Percentiles rank a stretch among this genome's conserved stretches.
Conservation (phyloP, 2,329 filamentous ascomycete species). For the Colletotrichum gloeosporioides region DNA sequence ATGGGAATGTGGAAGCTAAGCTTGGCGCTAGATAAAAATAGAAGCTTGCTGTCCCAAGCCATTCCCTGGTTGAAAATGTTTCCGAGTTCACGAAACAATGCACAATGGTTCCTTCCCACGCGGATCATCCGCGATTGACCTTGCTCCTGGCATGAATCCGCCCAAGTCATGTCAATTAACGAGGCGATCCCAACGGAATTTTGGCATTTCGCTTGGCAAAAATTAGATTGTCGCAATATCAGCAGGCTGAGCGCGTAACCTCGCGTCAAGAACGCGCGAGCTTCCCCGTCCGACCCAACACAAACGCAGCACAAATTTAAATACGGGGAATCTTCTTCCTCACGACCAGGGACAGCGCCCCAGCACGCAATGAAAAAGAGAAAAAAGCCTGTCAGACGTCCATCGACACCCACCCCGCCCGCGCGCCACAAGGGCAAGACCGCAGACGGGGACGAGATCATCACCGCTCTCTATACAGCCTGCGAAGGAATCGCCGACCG, state of each 20-base stretch:
- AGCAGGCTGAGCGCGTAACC: not conserved
- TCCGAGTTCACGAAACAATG: not conserved
- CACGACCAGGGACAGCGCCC: slow-evolving; percentile 48
- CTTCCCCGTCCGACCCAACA: accelerated
- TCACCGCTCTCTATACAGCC: slow-evolving; percentile 84
- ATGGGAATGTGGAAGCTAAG: not conserved
- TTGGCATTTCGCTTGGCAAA: too few relatives aligned
- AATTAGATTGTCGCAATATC: too few relatives aligned
- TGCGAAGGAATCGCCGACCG: slow-evolving; percentile 40
- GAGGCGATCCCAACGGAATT: not conserved
- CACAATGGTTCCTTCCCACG: not conserved
- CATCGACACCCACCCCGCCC: slow-evolving; percentile 81
- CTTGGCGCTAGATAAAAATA: not conserved
- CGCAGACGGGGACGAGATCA: slow-evolving; percentile 84
- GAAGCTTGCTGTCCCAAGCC: not conserved
- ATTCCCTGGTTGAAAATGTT: not conserved
- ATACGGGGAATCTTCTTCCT: slow-evolving; percentile 49
- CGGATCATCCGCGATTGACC: not conserved
- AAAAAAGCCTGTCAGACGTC: slow-evolving; percentile 83
- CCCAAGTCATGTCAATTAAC: not conserved
- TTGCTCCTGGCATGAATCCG: not conserved
- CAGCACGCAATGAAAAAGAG: slow-evolving; percentile 61
- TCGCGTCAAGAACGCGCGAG: not conserved
- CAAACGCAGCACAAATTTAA: not conserved
- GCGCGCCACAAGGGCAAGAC: slow-evolving; percentile 79